phyloP scores from a whole-genome alignment of 208 protist genomes.

The Leishmania amazonensis region DNA sequence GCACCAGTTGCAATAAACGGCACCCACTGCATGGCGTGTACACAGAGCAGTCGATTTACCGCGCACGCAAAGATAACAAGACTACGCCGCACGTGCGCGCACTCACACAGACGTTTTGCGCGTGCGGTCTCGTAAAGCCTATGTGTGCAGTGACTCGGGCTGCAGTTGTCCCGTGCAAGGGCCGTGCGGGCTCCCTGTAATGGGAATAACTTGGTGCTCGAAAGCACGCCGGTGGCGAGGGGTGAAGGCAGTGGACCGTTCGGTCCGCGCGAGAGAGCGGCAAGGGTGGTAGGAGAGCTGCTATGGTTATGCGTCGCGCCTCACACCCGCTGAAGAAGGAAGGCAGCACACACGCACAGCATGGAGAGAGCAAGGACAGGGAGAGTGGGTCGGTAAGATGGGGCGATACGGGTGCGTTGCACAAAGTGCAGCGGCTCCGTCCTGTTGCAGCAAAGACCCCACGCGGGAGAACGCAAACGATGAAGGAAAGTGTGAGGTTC shows the following conservation, averaged over 20 bases:
- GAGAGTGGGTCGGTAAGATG: too few species aligned
- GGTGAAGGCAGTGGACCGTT: neutral
- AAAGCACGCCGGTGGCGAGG: neutral
- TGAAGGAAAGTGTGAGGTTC: neutral
- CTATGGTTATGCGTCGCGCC: neutral
- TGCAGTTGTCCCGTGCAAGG: neutral
- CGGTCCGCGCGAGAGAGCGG: neutral
- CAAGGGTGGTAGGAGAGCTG: too few species aligned
- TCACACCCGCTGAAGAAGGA: neutral
- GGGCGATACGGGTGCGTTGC: neutral
- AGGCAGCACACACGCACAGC: neutral
- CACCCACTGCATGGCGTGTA: conserved; percentile 24
- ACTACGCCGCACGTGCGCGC: neutral
- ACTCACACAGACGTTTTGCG: neutral
- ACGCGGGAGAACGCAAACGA: too few species aligned
- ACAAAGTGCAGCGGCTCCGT: neutral
- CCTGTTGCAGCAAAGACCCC: neutral
- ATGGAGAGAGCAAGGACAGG: neutral
- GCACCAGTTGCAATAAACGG: conserved; percentile 34
- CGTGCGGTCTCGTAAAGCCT: neutral
- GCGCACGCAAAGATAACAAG: neutral
- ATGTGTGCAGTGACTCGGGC: neutral
- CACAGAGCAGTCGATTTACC: neutral
- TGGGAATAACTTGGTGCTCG: too few species aligned
- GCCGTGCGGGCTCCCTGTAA: neutral